Percentiles rank a stretch among this genome's conserved stretches.
Conservation (phyloP, 2,329 filamentous ascomycete species). For the Xylaria sp. region DNA sequence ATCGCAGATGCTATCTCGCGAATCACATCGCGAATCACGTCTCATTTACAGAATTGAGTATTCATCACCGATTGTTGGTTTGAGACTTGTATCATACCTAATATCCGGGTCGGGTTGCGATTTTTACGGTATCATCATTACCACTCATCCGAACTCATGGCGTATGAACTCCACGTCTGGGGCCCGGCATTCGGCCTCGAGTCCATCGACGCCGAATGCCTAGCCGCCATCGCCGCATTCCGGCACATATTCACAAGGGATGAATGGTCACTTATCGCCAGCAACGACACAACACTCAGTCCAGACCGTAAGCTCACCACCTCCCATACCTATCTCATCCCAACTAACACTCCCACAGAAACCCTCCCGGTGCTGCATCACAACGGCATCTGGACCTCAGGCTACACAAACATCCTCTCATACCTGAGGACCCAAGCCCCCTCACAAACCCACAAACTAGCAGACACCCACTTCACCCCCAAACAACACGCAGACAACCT, state of each 20-base stretch:
- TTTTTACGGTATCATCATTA: no score
- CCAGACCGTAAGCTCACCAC: slow-evolving; percentile 56
- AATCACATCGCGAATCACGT: background rate
- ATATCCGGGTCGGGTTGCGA: background rate
- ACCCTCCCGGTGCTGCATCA: slow-evolving; percentile 52
- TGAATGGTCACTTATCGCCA: slow-evolving; percentile 65
- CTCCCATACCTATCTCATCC: slow-evolving; percentile 15
- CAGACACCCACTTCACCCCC: slow-evolving; percentile 37
- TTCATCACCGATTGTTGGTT: background rate
- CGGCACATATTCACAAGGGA: slow-evolving; percentile 54
- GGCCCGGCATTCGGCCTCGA: slow-evolving; percentile 82
- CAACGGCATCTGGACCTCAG: slow-evolving; percentile 49
- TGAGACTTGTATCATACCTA: background rate
- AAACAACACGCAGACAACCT: slow-evolving; percentile 42
- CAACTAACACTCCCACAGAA: slow-evolving; percentile 37
- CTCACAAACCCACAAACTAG: slow-evolving; percentile 28
- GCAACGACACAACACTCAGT: slow-evolving; percentile 65
- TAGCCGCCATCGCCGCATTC: slow-evolving; percentile 76
- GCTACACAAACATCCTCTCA: slow-evolving; percentile 56
- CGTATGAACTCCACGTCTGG: slow-evolving; percentile 80
- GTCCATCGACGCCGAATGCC: slow-evolving; percentile 86
- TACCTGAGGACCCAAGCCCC: slow-evolving; percentile 42
- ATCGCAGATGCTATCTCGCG: background rate
- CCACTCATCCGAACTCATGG: slow-evolving; percentile 24
- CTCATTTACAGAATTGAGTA: no score